Evolutionary conservation across 192 early-diverging fungal species (phyloP).

Genomic region (Oehlia diaphana): DNA sequence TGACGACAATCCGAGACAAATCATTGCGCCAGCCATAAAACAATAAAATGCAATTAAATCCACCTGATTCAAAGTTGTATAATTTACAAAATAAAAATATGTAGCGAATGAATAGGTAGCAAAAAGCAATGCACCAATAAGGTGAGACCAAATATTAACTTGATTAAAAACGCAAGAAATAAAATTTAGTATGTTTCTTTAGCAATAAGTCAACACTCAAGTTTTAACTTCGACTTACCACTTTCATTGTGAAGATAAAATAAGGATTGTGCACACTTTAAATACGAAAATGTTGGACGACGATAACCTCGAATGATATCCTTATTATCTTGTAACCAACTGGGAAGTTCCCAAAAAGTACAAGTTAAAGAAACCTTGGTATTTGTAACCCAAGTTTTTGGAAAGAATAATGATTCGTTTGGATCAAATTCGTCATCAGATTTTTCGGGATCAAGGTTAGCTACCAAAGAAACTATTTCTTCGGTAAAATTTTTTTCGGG

Average conservation of each 20-base stretch:
- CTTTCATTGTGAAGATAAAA: constrained; percentile 91
- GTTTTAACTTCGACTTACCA: constrained; percentile 41
- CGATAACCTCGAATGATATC: constrained; percentile 78
- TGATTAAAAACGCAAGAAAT: neutral
- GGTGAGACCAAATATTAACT: constrained; percentile 87
- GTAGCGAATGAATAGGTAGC: constrained; percentile 46
- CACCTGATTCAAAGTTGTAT: constrained; percentile 51
- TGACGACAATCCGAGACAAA: constrained; percentile 77
- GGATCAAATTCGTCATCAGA: neutral
- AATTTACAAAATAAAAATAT: constrained; percentile 41
- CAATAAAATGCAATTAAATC: constrained; percentile 70
- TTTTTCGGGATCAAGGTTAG: neutral
- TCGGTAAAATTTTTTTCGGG: neutral
- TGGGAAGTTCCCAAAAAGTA: constrained; percentile 56
- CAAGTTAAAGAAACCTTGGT: constrained; percentile 18
- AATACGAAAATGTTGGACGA: constrained; percentile 71
- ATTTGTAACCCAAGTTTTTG: neutral
- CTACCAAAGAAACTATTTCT: neutral
- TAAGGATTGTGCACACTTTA: constrained; percentile 70
- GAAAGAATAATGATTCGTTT: neutral
- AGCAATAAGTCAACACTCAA: neutral
- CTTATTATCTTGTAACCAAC: constrained; percentile 84
- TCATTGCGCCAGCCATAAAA: constrained; percentile 71
- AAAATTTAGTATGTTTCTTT: neutral
- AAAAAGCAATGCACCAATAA: constrained; percentile 67